A percentile compares a stretch with the other conserved stretches of the same genome.
These are phyloP conservation scores for Podaxis sp. DNA, from an alignment of 768 basidiomycete species.

Conservation along the genomic window DNA sequence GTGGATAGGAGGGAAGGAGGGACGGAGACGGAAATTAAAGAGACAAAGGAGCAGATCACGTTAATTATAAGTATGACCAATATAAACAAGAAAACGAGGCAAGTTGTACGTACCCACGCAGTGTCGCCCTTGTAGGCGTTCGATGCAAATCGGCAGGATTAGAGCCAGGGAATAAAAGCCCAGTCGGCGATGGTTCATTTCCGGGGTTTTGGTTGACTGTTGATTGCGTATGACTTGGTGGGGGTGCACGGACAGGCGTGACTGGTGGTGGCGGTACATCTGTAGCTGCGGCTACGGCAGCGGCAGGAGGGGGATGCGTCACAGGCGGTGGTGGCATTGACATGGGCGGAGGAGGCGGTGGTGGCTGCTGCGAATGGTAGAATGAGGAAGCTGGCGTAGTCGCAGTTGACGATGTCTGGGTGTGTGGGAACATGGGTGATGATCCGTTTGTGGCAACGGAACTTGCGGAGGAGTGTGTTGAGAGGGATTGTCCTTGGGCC, in stretches of 20 bases:
- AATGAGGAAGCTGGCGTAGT: slow-evolving; percentile 9
- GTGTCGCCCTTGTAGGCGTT: slow-evolving; percentile 22
- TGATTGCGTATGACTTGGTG: background rate
- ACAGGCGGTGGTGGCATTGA: background rate
- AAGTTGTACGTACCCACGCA: slow-evolving; percentile 31
- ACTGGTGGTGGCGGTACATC: background rate
- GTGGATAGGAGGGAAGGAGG: background rate
- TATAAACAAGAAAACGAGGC: background rate
- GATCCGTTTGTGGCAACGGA: slow-evolving; percentile 15
- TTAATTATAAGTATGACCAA: background rate
- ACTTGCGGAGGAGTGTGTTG: slow-evolving; percentile 12
- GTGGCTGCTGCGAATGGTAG: background rate
- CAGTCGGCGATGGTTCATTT: background rate
- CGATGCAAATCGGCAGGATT: slow-evolving; percentile 1
- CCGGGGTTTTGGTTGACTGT: background rate
- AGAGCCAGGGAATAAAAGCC: background rate
- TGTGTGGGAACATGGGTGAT: slow-evolving; percentile 8
- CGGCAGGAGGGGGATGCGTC: background rate
- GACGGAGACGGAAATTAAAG: background rate
- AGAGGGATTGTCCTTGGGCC: background rate
- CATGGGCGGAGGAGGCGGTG: background rate
- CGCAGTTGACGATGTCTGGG: background rate
- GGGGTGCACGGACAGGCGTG: background rate
- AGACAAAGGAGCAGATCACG: background rate
- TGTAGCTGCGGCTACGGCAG: background rate